Base-by-base conservation (phyloP, 1,284 basidiomycete genomes). In the Ceratobasidium sp. region DNA sequence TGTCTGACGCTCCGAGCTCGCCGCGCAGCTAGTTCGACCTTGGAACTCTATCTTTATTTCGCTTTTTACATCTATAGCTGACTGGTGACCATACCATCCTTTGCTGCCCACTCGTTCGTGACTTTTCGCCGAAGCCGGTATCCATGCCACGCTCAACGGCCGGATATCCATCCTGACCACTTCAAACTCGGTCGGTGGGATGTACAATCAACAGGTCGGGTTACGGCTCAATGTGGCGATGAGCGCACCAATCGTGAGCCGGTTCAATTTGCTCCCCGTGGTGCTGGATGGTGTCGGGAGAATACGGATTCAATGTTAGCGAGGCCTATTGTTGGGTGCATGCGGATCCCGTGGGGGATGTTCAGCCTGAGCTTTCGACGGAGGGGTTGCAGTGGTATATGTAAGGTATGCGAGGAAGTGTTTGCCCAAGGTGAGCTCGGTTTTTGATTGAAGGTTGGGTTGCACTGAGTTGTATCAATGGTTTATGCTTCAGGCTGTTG, bases 221-320 rank as follows among this genome's bases (percentile, higher is more conserved):
- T 87, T 99, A 33, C 89, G 97, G 23, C 94, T 94, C n/a, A 99
- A 99, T 85, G 93, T 99, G 12, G 95, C 96, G 79, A 99, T 99
- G 97, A 97, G 94, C 70, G 95, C 97, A 0, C 98, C 98, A 1
- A 99, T 99, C 86, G 99, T 99, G 97, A 97, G 95, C 86, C 93
- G 98, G 81, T 99, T 99, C 84, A 98, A 99, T 85, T 86, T 99
- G 81, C 99, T 99, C 89, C 99, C 99, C 84, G 96, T 99, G 77
- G 97, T 99, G 15, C 89, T 99, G 58, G 98, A 99, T 84, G 97
- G 84, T 99, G 97, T 86, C 94, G 99, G 85, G 95, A 97, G 85
- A 92, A 91, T 84, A 94, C 94, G 80, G 98, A 99, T 85, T 86
- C 96, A 83, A 95, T 97, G 84, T 95, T 99, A 81, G 98, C 98